Percentiles rank a stretch among this genome's conserved stretches.
Conservation (phyloP, 345 rosid genomes). For the Eucalyptus globulus region DNA sequence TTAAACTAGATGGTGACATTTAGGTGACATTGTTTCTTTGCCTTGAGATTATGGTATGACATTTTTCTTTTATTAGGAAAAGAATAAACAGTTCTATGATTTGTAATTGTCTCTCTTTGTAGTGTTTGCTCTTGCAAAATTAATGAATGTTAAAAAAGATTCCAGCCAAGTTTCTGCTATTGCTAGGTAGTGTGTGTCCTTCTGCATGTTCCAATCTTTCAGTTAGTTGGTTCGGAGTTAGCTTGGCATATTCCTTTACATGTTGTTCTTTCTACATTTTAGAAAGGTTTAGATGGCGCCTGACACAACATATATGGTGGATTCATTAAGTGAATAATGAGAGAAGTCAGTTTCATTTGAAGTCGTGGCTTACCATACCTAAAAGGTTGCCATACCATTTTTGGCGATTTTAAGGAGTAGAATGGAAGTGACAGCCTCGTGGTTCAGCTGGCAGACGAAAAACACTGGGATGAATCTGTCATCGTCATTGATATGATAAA, state of each 20-base stretch:
- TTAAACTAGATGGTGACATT: too few species aligned
- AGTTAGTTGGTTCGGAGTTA: background rate
- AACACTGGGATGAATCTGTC: conserved; percentile 93
- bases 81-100: background rate
- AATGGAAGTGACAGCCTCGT: conserved; percentile 90
- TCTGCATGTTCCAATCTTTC: background rate
- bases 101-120: background rate
- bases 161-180: conserved; percentile 85
- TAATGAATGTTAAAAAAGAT: conserved; percentile 83
- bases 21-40: too few species aligned
- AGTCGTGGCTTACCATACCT: background rate
- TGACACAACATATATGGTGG: conserved; percentile 97
- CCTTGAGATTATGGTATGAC: background rate
- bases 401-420: conserved; percentile 23
- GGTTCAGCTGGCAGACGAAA: conserved; percentile 82
- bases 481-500: conserved; percentile 89
- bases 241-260: background rate
- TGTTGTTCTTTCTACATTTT: background rate
- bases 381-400: background rate
- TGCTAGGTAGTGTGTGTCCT: conserved; percentile 52
- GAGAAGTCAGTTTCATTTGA: conserved; percentile 31
- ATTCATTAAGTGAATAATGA: conserved; percentile 94
- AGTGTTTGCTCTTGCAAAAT: conserved; percentile 86
- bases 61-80: background rate
- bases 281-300: conserved; percentile 99